Evolutionary conservation across 1,284 basidiomycete genomes (phyloP).

Genomic region (Coriolopsis trogii): DNA sequence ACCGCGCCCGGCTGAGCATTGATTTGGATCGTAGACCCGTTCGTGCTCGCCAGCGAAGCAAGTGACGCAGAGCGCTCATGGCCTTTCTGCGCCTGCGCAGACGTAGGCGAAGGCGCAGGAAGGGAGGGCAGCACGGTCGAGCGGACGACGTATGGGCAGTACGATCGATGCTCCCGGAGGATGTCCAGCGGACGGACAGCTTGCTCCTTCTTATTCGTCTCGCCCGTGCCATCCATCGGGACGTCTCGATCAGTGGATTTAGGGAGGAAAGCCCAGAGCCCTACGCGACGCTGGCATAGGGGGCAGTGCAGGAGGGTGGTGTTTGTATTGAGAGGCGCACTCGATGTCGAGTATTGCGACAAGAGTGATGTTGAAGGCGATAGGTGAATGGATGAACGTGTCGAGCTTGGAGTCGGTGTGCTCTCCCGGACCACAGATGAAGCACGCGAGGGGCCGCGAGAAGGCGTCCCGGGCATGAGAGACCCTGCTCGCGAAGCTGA

Average conservation of each 20-base stretch:
- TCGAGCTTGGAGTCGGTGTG: slow-evolving; percentile 25
- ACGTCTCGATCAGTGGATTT: slow-evolving; percentile 16
- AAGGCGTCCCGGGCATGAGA: slow-evolving; percentile 41
- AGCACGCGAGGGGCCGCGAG: slow-evolving; percentile 42
- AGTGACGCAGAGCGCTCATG: slow-evolving; percentile 30
- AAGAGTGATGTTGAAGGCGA: slow-evolving; percentile 4
- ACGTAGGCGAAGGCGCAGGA: slow-evolving; percentile 36
- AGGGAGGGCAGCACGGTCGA: slow-evolving; percentile 67
- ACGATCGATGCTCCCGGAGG: slow-evolving; percentile 77
- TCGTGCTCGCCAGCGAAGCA: slow-evolving; percentile 30
- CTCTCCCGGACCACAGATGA: slow-evolving; percentile 42
- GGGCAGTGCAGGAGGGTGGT: slow-evolving; percentile 61
- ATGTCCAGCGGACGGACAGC: slow-evolving; percentile 67
- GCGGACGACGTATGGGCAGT: slow-evolving; percentile 77
- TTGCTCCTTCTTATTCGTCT: slow-evolving; percentile 19
- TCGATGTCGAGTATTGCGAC: slow-evolving; percentile 8
- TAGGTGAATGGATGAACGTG: slow-evolving; percentile 11
- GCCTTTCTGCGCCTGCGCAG: slow-evolving; percentile 5
- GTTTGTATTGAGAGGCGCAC: slow-evolving; percentile 37
- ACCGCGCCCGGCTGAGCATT: slow-evolving; percentile 39
- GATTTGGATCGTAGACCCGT: slow-evolving; percentile 31
- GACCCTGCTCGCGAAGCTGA: slow-evolving; percentile 47
- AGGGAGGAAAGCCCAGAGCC: slow-evolving; percentile 71
- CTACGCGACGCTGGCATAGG: slow-evolving; percentile 75
- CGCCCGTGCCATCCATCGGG: slow-evolving; percentile 6